Percentiles rank a stretch among this genome's conserved stretches.
Conservation (phyloP, 2,329 filamentous ascomycete genomes). For the Penicillium sp. region DNA sequence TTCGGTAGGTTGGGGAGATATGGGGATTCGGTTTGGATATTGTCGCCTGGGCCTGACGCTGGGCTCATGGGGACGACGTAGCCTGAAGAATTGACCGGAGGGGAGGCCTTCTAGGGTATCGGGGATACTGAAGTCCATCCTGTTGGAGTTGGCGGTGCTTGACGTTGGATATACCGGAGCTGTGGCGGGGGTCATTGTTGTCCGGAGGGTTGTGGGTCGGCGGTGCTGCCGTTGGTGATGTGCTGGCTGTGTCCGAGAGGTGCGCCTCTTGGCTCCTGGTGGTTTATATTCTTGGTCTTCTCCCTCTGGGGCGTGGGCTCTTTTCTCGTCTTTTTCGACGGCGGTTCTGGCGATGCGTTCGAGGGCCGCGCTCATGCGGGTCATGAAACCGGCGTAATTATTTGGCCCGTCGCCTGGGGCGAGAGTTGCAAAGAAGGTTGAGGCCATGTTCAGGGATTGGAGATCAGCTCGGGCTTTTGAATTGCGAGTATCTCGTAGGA, state of each 20-base stretch:
- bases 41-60: conserved; percentile 1
- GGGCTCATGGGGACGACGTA: conserved; percentile 32
- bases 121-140: conserved; percentile 22
- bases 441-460: conserved; percentile 80
- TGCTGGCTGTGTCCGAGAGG: conserved; percentile 19
- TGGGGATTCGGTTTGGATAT: conserved; percentile 2
- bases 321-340: conserved; percentile 79
- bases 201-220: conserved; percentile 6
- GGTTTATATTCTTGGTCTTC: conserved; percentile 20
- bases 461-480: conserved; percentile 78
- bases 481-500: conserved; percentile 85
- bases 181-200: conserved; percentile 3
- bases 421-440: conserved; percentile 82
- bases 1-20: background rate
- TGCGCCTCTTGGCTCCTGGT: conserved; percentile 17
- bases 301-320: conserved; percentile 33
- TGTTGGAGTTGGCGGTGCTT: conserved; percentile 2
- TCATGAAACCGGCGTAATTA: conserved; percentile 84
- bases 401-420: conserved; percentile 74
- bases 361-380: conserved; percentile 84
- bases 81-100: conserved; percentile 32
- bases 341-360: conserved; percentile 84
- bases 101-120: conserved; percentile 30
- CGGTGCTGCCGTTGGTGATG: conserved; percentile 6
- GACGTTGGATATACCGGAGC: conserved; percentile 6